Base-by-base conservation (phyloP, 371 early-diverging fungal genomes). In the Rhizomucor miehei region DNA sequence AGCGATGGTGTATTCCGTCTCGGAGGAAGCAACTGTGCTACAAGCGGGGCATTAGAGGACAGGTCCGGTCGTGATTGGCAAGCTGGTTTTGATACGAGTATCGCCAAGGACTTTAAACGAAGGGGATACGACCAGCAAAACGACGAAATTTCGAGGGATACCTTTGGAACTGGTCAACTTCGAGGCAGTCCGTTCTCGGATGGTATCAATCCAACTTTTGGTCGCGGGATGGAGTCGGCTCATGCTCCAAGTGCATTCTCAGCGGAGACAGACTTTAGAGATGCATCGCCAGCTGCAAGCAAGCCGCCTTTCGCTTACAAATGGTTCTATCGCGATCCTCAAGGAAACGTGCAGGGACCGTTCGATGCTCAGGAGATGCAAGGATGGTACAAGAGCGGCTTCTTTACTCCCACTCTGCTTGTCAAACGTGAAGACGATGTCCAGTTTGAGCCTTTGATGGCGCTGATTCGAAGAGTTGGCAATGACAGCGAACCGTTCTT, bases 281-380 rank as follows among this genome's bases (percentile, higher is more conserved):
- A 16, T 13, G 14, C 34, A 6, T 25, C 14, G 11, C 16, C 48
- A 6, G 39, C 40, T n/a, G 43, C 17, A 10, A 44, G 29, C 34
- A 56, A 56, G 35, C 43, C 41, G 8, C 20, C 23, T 21, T 9
- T 13, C 17, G 49, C 53, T 25, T 49, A 38, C 51, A 54, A 53
- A 14, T 93, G 93, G 93, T 78, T 82, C 46, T 92, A 92, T 53
- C 81, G 90, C 24, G 92, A 92, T 62, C 89, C 92, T 2, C 82
- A 81, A 56, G 90, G 90, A 12, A 79, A 78, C 54, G 75, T 88
- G 29, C 89, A 89, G 68, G 89, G 89, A 13, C 93, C 93, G 6
- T 93, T 93, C 59, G 75, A 82, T 12, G 85, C 88, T 9, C 71
- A 81, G 9, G 88, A 89, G 39, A 93, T 93, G 93, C 89, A 90